phyloP scores from a whole-genome alignment of 2,329 filamentous ascomycete species.

The Trichophyton benhamiae region DNA sequence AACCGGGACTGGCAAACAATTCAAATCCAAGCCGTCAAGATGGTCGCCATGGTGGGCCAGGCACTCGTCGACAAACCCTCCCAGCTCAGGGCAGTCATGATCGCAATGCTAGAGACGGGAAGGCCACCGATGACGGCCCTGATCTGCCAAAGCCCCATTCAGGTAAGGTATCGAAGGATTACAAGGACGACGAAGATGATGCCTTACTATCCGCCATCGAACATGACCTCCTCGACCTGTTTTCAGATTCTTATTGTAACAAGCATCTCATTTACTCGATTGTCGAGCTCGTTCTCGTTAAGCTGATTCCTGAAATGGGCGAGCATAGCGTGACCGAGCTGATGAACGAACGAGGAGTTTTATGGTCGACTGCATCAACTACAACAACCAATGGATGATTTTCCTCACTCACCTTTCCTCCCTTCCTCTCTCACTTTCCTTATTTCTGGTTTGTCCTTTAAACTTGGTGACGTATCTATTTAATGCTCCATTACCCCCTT shows the following conservation, averaged over 20 bases:
- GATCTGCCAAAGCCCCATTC: neutral
- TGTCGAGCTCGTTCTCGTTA: conserved; percentile 68
- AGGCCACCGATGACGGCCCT: neutral
- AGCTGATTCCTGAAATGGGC: conserved; percentile 70
- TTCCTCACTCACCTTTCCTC: neutral
- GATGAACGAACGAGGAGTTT: conserved; percentile 54
- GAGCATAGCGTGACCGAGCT: conserved; percentile 60
- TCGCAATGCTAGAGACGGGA: neutral
- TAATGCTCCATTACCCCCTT: neutral
- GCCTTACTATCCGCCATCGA: conserved; percentile 49
- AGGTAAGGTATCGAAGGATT: neutral
- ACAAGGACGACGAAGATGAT: conserved; percentile 33
- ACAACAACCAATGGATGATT: neutral
- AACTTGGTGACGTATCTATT: neutral
- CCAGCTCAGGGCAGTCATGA: conserved; percentile 6
- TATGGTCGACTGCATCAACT: conserved; percentile 1
- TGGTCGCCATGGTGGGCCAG: neutral
- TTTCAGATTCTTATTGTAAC: conserved; percentile 78
- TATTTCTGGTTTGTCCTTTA: neutral
- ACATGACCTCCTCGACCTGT: conserved; percentile 54
- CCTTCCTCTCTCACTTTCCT: neutral
- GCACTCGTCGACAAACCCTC: neutral
- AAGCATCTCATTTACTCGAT: conserved; percentile 78
- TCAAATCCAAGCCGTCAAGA: conserved; percentile 8
- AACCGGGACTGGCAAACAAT: conserved; percentile 8